Evolutionary conservation across 345 rosid genomes (phyloP), one percentile per base, ranked within the genome.

Genomic region (Aegle marmelos): DNA sequence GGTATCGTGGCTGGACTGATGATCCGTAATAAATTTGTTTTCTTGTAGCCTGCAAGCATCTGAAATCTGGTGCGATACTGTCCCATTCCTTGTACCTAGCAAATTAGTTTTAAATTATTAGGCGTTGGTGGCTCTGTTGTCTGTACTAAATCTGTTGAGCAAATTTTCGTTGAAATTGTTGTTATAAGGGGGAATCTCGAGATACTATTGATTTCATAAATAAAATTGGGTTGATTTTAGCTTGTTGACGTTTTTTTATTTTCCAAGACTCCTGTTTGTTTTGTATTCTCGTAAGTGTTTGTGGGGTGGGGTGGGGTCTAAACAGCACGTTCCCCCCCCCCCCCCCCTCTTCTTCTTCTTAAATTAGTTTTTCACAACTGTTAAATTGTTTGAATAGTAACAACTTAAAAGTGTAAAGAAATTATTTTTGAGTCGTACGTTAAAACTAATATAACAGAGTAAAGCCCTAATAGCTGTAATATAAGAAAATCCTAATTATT

Each of bases 21-120:
- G 74, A 74, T 74, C 19, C 77, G 85, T 64, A 82, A 86, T 80
- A 86, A 85, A 81, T 78, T 79, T 73, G 33, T 65, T 75, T 58
- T 33, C 79, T 60, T 77, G 85, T 84, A 80, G 77, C 76, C 30
- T 75, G 81, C 76, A 81, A 73, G 75, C 78, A 45, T 17, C 41
- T 72, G 54, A n/a, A 27, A 53, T 70, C 60, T 63, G 81, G 36
- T 54, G 74, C 48, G 39, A 11, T 53, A 9, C 41, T 63, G 74
- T 58, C 68, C 66, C 53, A n/a, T 60, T 65, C 63, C 25, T 59
- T 69, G 71, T 41, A 74, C 33, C 28, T 54, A 39, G 28, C 70
- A 27, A 39, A 33, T 22, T 73, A 13, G 59, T 79, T 9, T 54
- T 50, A 63, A 61, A 27, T 36, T 73, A 14, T 57, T 45, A 28